Conservation (phyloP, 495 filamentous ascomycete species). For the Neurospora sp. region DNA sequence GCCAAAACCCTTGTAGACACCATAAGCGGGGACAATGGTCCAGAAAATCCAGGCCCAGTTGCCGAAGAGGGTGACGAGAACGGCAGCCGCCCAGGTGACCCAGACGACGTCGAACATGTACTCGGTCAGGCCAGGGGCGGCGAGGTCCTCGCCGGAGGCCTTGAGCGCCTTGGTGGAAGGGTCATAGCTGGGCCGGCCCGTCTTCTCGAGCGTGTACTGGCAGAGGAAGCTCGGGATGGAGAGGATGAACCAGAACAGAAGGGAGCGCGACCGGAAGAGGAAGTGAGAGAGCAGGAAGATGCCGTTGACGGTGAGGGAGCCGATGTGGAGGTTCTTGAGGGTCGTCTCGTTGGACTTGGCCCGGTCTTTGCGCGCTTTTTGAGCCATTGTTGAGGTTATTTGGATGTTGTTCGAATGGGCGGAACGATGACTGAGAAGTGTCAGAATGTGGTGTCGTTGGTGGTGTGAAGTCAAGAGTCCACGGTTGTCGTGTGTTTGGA, state of each 20-base stretch:
- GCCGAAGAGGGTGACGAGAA: conserved; percentile 55
- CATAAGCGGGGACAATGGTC: conserved; percentile 59
- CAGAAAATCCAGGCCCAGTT: conserved; percentile 72
- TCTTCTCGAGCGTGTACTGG: conserved; percentile 72
- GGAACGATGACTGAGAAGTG: no score
- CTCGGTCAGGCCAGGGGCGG: conserved; percentile 82
- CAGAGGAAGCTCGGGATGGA: conserved; percentile 64
- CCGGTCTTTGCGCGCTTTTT: conserved; percentile 92
- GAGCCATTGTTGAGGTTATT: conserved; percentile 34
- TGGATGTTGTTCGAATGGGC: background rate
- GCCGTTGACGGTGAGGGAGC: conserved; percentile 56
- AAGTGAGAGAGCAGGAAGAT: conserved; percentile 64
- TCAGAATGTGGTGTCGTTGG: no score
- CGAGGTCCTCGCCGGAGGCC: conserved; percentile 76
- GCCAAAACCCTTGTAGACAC: conserved; percentile 56
- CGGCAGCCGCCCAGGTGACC: conserved; percentile 69
- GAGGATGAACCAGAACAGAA: conserved; percentile 61
- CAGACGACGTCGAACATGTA: conserved; percentile 97
- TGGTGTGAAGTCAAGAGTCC: no score
- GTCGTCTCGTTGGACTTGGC: conserved; percentile 66
- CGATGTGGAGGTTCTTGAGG: conserved; percentile 71
- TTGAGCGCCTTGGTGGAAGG: conserved; percentile 54
- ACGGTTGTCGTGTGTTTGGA: no score
- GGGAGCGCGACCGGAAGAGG: conserved; percentile 55
- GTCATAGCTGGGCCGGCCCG: conserved; percentile 66